Evolutionary conservation across 805 yeast genomes (phyloP).

Genomic region (Candida loeiensis): DNA sequence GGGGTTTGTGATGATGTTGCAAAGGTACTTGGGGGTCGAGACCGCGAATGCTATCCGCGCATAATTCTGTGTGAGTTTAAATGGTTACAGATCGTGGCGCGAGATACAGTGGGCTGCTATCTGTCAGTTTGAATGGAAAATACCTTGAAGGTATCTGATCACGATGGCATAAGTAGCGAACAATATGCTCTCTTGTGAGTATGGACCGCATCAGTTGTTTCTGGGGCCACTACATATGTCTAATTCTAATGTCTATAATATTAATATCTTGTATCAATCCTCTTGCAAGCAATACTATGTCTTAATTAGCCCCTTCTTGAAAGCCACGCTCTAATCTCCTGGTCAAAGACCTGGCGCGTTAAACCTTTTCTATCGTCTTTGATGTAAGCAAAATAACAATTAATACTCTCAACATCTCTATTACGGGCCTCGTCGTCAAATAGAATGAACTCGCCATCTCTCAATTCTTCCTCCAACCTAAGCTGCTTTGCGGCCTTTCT

Average conservation of each 20-base stretch:
- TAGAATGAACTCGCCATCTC: conserved; percentile 37
- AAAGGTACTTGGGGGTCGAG: conserved; percentile 4
- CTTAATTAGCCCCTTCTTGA: neutral
- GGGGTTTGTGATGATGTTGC: conserved; percentile 3
- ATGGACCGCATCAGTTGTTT: too few relatives aligned
- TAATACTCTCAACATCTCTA: conserved; percentile 66
- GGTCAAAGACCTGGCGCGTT: conserved; percentile 50
- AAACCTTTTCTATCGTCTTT: conserved; percentile 55
- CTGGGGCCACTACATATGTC: too few relatives aligned
- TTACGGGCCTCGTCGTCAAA: conserved; percentile 83
- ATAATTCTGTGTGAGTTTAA: too few relatives aligned
- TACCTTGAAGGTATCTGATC: too few relatives aligned
- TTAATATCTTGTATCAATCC: neutral
- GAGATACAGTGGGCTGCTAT: too few relatives aligned
- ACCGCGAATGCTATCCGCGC: too few relatives aligned
- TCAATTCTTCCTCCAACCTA: conserved; percentile 47
- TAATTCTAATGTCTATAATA: too few relatives aligned
- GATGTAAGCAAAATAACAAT: conserved; percentile 67
- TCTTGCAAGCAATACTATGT: neutral
- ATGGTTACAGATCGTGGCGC: too few relatives aligned
- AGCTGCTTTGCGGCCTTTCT: conserved; percentile 44
- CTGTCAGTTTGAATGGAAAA: too few relatives aligned
- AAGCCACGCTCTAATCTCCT: conserved; percentile 38
- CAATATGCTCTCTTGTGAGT: too few relatives aligned
- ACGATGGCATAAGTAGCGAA: too few relatives aligned